Evolutionary conservation across 306 rosid genomes (phyloP).

Genomic region (Delonix regia): DNA sequence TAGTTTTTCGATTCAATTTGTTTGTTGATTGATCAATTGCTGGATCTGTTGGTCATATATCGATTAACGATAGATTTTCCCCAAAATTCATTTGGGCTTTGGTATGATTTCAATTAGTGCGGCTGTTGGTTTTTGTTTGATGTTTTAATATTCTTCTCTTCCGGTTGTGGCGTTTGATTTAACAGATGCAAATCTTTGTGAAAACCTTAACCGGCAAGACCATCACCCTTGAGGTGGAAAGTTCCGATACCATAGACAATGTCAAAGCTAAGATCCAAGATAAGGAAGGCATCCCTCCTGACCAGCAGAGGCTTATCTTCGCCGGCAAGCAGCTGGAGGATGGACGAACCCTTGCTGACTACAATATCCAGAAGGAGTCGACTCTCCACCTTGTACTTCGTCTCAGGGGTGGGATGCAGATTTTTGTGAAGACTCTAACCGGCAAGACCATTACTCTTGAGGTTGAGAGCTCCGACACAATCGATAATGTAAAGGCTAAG

Average conservation of each 20-base stretch:
- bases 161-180: not conserved
- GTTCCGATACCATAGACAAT: not conserved
- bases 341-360: constrained; percentile 12
- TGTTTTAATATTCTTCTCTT: not conserved
- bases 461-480: constrained; percentile 7
- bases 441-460: constrained; percentile 21
- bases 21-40: not conserved
- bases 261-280: constrained; percentile 2
- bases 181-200: constrained; percentile 23
- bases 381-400: not conserved
- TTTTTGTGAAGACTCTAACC: constrained; percentile 5
- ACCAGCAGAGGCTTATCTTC: constrained; percentile 10
- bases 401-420: constrained; percentile 18
- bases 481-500: constrained; percentile 20
- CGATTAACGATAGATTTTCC: not conserved
- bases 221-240: constrained; percentile 1
- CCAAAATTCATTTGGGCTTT: not conserved
- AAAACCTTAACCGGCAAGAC: constrained; percentile 14
- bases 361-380: constrained; percentile 6
- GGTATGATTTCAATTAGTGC: not conserved
- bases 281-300: not conserved
- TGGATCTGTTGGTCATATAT: not conserved
- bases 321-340: constrained; percentile 1
- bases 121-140: not conserved
- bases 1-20: not conserved